Conservation (phyloP, 805 yeast genomes). For the Candida ortonii region DNA sequence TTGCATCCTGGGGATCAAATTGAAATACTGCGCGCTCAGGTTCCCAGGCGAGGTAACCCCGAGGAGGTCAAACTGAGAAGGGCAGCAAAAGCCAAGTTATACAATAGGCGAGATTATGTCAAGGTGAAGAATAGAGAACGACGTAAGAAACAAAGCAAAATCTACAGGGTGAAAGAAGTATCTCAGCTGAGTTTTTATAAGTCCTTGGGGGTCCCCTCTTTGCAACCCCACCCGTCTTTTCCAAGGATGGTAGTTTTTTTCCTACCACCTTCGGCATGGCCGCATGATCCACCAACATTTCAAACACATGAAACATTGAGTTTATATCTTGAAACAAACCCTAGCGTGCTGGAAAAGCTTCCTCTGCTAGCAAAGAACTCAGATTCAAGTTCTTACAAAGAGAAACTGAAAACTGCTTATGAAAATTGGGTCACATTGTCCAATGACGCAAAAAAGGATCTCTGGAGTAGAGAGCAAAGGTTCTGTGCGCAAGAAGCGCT, state of each 20-base stretch:
- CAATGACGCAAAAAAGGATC: constrained; percentile 35
- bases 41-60: constrained; percentile 50
- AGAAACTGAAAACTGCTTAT: constrained; percentile 42
- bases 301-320: constrained; percentile 39
- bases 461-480: constrained; percentile 45
- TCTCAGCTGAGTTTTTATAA: constrained; percentile 36
- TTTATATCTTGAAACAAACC: constrained; percentile 20
- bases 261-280: constrained; percentile 46
- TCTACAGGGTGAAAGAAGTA: constrained; percentile 38
- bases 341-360: constrained; percentile 22
- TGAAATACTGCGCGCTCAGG: constrained; percentile 44
- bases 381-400: constrained; percentile 26
- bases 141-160: constrained; percentile 43
- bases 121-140: constrained; percentile 43
- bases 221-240: constrained; percentile 46
- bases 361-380: constrained; percentile 16
- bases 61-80: constrained; percentile 41
- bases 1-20: constrained; percentile 51
- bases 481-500: constrained; percentile 44
- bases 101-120: constrained; percentile 48
- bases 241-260: constrained; percentile 48
- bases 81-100: constrained; percentile 38
- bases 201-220: constrained; percentile 35
- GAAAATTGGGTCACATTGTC: constrained; percentile 43
- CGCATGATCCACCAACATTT: constrained; percentile 49